A percentile compares a stretch with the other conserved stretches of the same genome.
phyloP scores from a whole-genome alignment of 805 yeast species.

The Yarrowia sp. region DNA sequence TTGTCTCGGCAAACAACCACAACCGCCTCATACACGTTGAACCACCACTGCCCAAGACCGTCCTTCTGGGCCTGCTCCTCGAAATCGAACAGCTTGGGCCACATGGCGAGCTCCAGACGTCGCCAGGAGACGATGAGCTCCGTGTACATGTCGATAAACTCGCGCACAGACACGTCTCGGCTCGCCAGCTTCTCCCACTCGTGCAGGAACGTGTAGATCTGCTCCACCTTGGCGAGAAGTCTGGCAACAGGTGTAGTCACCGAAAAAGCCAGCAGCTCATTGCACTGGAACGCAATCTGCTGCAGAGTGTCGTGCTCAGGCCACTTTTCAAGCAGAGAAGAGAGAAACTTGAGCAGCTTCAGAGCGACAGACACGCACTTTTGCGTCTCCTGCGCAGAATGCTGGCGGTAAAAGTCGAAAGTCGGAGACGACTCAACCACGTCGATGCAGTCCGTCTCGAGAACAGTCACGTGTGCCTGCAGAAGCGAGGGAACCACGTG shows the following conservation, averaged over 20 bases:
- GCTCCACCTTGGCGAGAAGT: constrained; percentile 78
- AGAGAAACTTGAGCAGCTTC: constrained; percentile 47
- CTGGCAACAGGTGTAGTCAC: constrained; percentile 71
- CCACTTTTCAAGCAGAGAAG: constrained; percentile 62
- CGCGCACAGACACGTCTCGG: constrained; percentile 62
- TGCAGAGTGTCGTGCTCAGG: constrained; percentile 92
- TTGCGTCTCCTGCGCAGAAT: constrained; percentile 58
- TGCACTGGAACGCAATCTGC: constrained; percentile 59
- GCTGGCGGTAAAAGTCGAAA: constrained; percentile 62
- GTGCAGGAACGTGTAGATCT: constrained; percentile 70
- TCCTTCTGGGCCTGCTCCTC: constrained; percentile 56
- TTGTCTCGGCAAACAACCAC: constrained; percentile 32
- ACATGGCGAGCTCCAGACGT: constrained; percentile 75
- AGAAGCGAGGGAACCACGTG: constrained; percentile 8
- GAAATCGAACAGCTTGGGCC: constrained; percentile 67
- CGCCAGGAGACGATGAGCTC: constrained; percentile 85
- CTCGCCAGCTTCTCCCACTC: constrained; percentile 97
- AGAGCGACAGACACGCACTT: constrained; percentile 53
- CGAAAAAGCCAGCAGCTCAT: constrained; percentile 64
- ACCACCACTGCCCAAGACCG: constrained; percentile 83
- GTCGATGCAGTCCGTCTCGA: neutral
- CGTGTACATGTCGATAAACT: constrained; percentile 58
- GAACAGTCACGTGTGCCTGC: constrained; percentile 7
- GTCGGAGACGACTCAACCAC: constrained; percentile 36
- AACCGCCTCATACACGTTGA: constrained; percentile 77